A percentile compares a stretch with the other conserved stretches of the same genome.
phyloP scores from a whole-genome alignment of 208 protist species.

The Naegleria fowleri region DNA sequence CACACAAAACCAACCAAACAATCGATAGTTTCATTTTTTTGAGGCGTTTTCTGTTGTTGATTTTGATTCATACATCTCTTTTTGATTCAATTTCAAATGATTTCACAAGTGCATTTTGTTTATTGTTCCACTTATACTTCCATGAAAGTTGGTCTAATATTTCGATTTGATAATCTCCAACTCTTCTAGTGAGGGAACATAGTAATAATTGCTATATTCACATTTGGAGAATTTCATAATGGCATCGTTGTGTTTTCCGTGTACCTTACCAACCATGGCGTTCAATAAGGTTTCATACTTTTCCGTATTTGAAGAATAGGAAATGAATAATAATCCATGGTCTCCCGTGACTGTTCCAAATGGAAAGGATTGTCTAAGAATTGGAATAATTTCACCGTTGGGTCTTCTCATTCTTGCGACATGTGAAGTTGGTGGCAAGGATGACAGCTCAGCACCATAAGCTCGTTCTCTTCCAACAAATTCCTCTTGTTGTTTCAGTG shows the following conservation, averaged over 20 bases:
- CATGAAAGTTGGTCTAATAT: too few species aligned
- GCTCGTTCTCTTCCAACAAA: neutral
- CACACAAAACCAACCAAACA: too few species aligned
- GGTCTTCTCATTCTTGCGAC: neutral
- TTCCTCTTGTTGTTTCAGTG: neutral
- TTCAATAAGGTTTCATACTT: neutral
- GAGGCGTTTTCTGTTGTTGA: too few species aligned
- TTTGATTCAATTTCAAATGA: too few species aligned
- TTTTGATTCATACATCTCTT: too few species aligned
- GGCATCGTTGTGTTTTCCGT: neutral
- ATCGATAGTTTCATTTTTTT: too few species aligned
- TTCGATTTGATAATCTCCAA: neutral
- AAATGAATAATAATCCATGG: neutral
- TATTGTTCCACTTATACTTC: too few species aligned
- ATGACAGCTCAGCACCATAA: neutral
- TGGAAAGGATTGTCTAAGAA: neutral
- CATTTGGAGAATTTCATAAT: conserved; percentile 7
- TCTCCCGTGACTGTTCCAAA: neutral
- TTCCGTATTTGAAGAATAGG: neutral
- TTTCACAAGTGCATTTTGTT: too few species aligned
- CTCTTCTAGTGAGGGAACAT: neutral
- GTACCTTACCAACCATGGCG: neutral
- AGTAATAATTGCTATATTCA: neutral
- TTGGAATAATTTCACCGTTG: neutral
- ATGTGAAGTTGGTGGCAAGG: neutral